These are phyloP conservation scores for Curvularia sp. DNA, from an alignment of 2,329 filamentous ascomycete species.

Conservation along the genomic window DNA sequence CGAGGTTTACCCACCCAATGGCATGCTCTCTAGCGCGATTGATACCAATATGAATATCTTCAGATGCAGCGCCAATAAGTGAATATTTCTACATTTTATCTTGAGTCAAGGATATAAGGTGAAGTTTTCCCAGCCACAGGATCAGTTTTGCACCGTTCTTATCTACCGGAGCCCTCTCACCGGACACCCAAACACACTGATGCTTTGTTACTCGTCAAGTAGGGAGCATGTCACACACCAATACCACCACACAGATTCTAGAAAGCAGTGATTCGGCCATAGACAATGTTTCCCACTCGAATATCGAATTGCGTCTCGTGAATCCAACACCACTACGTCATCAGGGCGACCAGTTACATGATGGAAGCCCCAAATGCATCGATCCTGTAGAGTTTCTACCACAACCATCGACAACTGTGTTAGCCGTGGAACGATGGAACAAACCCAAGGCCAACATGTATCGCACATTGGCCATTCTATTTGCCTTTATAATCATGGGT, in stretches of 20 bases:
- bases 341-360: no score
- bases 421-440: slow-evolving; percentile 66
- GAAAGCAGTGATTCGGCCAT: not conserved
- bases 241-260: not conserved
- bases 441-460: slow-evolving; percentile 62
- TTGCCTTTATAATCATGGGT: slow-evolving; percentile 67
- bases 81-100: not conserved
- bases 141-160: not conserved
- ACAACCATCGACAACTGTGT: slow-evolving; percentile 52
- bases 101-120: not conserved
- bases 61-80: no score
- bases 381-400: slow-evolving; percentile 49
- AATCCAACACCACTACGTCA: not conserved
- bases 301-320: not conserved
- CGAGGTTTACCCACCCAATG: not conserved
- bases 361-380: slow-evolving; percentile 7
- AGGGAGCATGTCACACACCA: not conserved
- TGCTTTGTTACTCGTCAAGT: not conserved
- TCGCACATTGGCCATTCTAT: slow-evolving; percentile 64
- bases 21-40: not conserved
- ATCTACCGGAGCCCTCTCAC: not conserved
- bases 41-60: no score
- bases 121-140: not conserved
- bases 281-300: not conserved
- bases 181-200: not conserved